Evolutionary conservation across 345 rosid genomes (phyloP).

Genomic region (Gossypium stocksii): DNA sequence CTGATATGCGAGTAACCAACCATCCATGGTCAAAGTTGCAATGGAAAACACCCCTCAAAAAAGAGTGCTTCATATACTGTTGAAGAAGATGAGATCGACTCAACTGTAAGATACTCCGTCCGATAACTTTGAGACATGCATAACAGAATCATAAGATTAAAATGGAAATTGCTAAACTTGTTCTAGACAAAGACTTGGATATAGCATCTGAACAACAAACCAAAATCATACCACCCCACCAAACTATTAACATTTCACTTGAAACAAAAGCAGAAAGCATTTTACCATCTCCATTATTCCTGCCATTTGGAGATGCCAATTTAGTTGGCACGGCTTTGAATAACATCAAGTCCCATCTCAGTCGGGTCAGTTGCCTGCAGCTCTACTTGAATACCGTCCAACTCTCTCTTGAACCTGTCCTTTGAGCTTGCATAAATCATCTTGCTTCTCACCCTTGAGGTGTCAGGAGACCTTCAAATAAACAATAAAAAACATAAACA

Average conservation of each 20-base stretch:
- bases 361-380: conserved; percentile 66
- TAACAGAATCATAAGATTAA: conserved; percentile 17
- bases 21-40: neutral
- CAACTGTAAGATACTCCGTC: neutral
- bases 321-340: conserved; percentile 21
- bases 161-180: conserved; percentile 16
- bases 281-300: neutral
- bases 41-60: neutral
- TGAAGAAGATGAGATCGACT: neutral
- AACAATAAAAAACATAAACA: too few species aligned
- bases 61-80: neutral
- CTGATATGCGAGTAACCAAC: too few species aligned
- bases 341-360: conserved; percentile 65
- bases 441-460: conserved; percentile 57
- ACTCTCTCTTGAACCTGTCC: conserved; percentile 60
- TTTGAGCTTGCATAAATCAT: conserved; percentile 71
- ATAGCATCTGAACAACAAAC: conserved; percentile 28
- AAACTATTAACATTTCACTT: conserved; percentile 29
- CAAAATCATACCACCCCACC: conserved; percentile 23
- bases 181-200: conserved; percentile 23
- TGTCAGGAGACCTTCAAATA: conserved; percentile 50
- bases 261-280: neutral
- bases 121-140: conserved; percentile 17
- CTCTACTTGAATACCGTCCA: conserved; percentile 62
- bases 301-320: neutral